phyloP scores from a whole-genome alignment of 805 yeast species.

The Teunomyces pallodes region DNA sequence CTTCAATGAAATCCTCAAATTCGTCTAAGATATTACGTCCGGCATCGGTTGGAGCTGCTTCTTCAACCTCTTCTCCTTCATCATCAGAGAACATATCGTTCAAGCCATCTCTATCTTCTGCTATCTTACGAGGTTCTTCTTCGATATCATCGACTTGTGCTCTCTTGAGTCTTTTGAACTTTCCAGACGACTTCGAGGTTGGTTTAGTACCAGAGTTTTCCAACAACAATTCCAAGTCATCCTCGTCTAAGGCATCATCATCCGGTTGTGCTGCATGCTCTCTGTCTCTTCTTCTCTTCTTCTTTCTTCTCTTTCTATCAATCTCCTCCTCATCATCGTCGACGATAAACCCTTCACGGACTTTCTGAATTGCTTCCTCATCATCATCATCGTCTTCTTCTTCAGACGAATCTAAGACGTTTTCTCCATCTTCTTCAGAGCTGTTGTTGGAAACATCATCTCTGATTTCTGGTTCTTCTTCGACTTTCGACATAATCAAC shows the following conservation, averaged over 20 bases:
- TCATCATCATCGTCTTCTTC: conserved; percentile 86
- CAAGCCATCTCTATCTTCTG: conserved; percentile 44
- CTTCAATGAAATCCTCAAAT: conserved; percentile 95
- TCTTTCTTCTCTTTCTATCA: conserved; percentile 29
- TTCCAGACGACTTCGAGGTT: conserved; percentile 32
- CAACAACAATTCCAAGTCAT: conserved; percentile 86
- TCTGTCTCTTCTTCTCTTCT: conserved; percentile 39
- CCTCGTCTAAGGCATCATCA: conserved; percentile 83
- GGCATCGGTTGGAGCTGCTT: conserved; percentile 28
- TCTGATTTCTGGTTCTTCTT: conserved; percentile 38
- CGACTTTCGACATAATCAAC: conserved; percentile 30
- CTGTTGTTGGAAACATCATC: conserved; percentile 28
- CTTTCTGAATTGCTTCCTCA: conserved; percentile 80
- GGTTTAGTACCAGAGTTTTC: conserved; percentile 84
- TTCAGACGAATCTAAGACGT: conserved; percentile 65
- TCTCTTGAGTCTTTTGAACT: conserved; percentile 81
- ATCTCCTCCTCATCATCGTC: conserved; percentile 66
- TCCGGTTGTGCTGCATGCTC: conserved; percentile 31
- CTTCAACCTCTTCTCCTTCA: conserved; percentile 26
- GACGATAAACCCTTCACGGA: conserved; percentile 90
- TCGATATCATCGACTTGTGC: conserved; percentile 42
- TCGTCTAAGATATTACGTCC: conserved; percentile 61
- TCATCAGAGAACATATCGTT: conserved; percentile 72
- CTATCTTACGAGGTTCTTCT: conserved; percentile 28
- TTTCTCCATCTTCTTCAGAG: conserved; percentile 37